These are phyloP conservation scores for Dendrocalamus sinicus DNA, from an alignment of 176 grass and related monocot genomes.

Conservation along the genomic window DNA sequence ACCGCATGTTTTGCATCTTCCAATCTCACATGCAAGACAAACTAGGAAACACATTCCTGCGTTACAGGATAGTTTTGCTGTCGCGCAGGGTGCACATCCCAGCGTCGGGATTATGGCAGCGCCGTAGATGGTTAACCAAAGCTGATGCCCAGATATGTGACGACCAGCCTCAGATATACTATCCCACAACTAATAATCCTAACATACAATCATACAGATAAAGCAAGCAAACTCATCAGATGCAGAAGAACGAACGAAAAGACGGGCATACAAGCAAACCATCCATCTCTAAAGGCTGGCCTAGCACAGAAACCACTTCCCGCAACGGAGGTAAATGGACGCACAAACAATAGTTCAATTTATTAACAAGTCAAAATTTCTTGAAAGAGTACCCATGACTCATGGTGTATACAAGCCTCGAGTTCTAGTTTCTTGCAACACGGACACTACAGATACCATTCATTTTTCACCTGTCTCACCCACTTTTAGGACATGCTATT, in stretches of 20 bases:
- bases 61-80: not conserved
- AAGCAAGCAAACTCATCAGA: not conserved
- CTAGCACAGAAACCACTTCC: not conserved
- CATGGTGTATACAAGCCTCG: constrained; percentile 51
- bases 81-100: not conserved
- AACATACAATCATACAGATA: not conserved
- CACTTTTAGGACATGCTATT: constrained; percentile 57
- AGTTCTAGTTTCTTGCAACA: constrained; percentile 39
- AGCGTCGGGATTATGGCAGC: not conserved
- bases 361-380: constrained; percentile 75
- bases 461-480: constrained; percentile 45
- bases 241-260: not conserved
- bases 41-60: not conserved
- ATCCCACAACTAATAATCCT: not conserved
- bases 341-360: constrained; percentile 56
- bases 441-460: constrained; percentile 35
- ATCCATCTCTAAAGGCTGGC: not conserved
- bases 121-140: not conserved
- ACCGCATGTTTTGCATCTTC: too few species aligned
- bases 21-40: not conserved
- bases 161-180: not conserved
- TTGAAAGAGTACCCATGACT: constrained; percentile 59
- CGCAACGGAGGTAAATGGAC: not conserved
- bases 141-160: not conserved
- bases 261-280: not conserved